Evolutionary conservation across 2,329 filamentous ascomycete species (phyloP).

Genomic region (Fusarium tjaetaba): DNA sequence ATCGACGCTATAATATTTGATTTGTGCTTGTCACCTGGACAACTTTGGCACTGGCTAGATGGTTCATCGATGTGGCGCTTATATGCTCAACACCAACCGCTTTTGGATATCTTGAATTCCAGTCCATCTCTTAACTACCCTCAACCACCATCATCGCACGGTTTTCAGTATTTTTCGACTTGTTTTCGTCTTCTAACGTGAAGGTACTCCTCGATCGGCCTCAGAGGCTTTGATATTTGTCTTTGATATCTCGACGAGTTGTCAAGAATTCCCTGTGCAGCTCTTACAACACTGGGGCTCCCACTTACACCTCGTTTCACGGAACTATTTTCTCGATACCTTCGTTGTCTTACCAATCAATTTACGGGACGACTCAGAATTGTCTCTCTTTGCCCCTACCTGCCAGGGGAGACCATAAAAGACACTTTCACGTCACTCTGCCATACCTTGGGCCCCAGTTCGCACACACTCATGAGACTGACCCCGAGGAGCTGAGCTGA

Average conservation of each 20-base stretch:
- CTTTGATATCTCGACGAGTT: neutral
- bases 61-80: slow-evolving; percentile 27
- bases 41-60: slow-evolving; percentile 31
- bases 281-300: neutral
- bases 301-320: slow-evolving; percentile 28
- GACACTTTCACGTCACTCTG: slow-evolving; percentile 32
- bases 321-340: slow-evolving; percentile 25
- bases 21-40: slow-evolving; percentile 37
- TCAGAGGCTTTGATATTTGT: neutral
- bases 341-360: slow-evolving; percentile 35
- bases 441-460: slow-evolving; percentile 10
- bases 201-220: neutral
- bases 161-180: slow-evolving; percentile 15
- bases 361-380: slow-evolving; percentile 22
- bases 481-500: slow-evolving; percentile 29
- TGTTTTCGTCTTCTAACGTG: slow-evolving; percentile 2
- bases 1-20: slow-evolving; percentile 20
- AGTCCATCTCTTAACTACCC: slow-evolving; percentile 35
- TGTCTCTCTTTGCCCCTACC: slow-evolving; percentile 26
- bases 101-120: slow-evolving; percentile 40
- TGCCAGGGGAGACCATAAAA: slow-evolving; percentile 24
- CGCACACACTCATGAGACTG: slow-evolving; percentile 13
- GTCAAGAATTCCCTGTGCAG: neutral
- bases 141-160: slow-evolving; percentile 21
- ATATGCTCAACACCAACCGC: slow-evolving; percentile 41